phyloP scores from a whole-genome alignment of 2,329 filamentous ascomycete species.

The Talaromyces atroroseus region DNA sequence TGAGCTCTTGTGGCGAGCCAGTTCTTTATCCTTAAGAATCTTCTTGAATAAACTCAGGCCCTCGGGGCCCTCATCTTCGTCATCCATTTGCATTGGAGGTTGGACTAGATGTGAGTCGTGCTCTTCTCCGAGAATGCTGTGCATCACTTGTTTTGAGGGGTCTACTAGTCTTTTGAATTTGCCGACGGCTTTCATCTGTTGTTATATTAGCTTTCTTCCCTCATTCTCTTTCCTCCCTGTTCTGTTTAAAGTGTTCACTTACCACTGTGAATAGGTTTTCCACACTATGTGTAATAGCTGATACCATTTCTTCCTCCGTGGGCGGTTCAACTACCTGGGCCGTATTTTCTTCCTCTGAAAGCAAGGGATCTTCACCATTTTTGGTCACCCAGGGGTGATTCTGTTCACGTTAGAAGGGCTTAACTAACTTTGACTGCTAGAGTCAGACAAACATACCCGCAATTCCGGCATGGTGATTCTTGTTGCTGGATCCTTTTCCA shows the following conservation, averaged over 20 bases:
- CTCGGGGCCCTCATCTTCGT: slow-evolving; percentile 26
- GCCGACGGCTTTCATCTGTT: slow-evolving; percentile 79
- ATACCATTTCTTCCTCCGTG: slow-evolving; percentile 83
- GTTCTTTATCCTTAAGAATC: slow-evolving; percentile 40
- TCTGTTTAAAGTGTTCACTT: slow-evolving; percentile 19
- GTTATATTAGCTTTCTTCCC: background rate
- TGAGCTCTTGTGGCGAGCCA: slow-evolving; percentile 1
- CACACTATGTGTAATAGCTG: slow-evolving; percentile 87
- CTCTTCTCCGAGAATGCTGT: slow-evolving; percentile 56
- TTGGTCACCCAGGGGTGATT: slow-evolving; percentile 91
- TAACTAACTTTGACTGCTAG: no score
- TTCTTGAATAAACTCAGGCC: slow-evolving; percentile 47
- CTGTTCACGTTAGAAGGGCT: slow-evolving; percentile 42
- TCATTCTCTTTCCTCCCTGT: background rate
- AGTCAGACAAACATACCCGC: slow-evolving; percentile 54
- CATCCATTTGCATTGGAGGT: slow-evolving; percentile 50
- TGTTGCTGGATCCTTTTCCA: slow-evolving; percentile 80
- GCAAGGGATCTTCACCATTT: slow-evolving; percentile 67
- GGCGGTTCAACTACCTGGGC: slow-evolving; percentile 72
- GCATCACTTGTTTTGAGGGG: slow-evolving; percentile 51
- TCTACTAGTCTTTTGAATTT: slow-evolving; percentile 75
- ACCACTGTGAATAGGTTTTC: slow-evolving; percentile 78
- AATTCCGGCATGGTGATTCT: slow-evolving; percentile 79
- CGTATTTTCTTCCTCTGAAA: slow-evolving; percentile 81
- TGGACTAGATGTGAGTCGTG: slow-evolving; percentile 51